A percentile compares a stretch with the other conserved stretches of the same genome.
Conservation (phyloP, 2,329 filamentous ascomycete genomes). For the Blastomyces gilchristii region DNA sequence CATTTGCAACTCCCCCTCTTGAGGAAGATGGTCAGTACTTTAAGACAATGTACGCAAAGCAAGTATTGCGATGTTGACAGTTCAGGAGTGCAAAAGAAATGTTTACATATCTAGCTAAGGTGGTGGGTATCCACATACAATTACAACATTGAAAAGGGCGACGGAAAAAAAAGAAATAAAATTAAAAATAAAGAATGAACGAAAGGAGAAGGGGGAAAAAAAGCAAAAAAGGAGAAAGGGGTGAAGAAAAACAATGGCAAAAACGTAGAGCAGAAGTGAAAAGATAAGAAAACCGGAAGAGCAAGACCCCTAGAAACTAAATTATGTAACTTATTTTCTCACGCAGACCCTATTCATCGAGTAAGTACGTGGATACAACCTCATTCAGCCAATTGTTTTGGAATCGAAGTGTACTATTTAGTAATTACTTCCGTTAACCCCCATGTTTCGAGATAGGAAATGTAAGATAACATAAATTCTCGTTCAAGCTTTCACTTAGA, state of each 20-base stretch:
- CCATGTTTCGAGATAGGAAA: not conserved
- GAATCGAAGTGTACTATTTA: not conserved
- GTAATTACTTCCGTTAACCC: not conserved
- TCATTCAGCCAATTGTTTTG: not conserved
- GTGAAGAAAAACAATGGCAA: too few relatives aligned
- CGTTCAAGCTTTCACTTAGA: not conserved
- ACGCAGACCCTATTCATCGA: not conserved
- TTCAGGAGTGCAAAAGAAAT: not conserved
- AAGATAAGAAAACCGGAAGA: not conserved
- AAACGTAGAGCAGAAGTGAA: not conserved
- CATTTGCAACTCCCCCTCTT: not conserved
- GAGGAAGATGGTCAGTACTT: not conserved
- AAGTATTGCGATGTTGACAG: not conserved
- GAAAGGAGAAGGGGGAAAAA: not conserved
- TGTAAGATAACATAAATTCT: not conserved
- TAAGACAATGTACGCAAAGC: not conserved
- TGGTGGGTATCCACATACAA: not conserved
- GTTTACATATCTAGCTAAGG: constrained; percentile 4
- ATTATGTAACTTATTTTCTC: not conserved
- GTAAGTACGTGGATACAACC: not conserved
- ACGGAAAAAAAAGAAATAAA: too few relatives aligned
- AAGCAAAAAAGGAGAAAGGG: not conserved
- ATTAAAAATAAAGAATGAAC: too few relatives aligned
- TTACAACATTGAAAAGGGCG: not conserved
- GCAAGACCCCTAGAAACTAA: not conserved